Conservation (phyloP, 495 filamentous ascomycete genomes). For the Ascobolus immersus region DNA sequence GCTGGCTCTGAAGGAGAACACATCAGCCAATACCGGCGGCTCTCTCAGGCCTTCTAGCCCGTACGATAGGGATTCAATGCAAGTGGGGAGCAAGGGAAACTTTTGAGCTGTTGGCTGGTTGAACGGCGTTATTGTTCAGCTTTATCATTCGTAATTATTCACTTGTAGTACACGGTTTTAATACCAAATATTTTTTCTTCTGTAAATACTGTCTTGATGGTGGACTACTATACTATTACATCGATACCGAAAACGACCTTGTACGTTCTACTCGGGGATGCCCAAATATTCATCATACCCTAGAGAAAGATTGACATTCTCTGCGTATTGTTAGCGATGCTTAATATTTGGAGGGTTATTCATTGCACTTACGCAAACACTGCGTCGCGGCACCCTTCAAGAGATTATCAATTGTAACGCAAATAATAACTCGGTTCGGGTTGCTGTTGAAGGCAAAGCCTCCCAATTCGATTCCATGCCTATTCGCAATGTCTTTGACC, state of each 20-base stretch:
- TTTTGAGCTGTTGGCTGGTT: too few relatives aligned
- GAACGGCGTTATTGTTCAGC: too few relatives aligned
- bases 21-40: constrained; percentile 47
- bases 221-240: too few relatives aligned
- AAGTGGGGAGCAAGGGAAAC: too few relatives aligned
- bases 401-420: constrained; percentile 93
- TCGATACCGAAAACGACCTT: too few relatives aligned
- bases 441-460: constrained; percentile 74
- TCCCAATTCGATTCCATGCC: constrained; percentile 84
- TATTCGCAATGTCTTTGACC: constrained; percentile 71
- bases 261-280: too few relatives aligned
- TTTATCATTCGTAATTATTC: too few relatives aligned
- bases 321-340: constrained; percentile 18
- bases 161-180: too few relatives aligned
- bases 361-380: constrained; percentile 48
- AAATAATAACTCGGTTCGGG: constrained; percentile 78
- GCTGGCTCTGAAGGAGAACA: constrained; percentile 90
- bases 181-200: too few relatives aligned
- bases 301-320: constrained; percentile 92
- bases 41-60: too few relatives aligned
- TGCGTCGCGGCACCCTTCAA: constrained; percentile 93
- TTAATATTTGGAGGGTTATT: constrained; percentile 8
- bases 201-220: too few relatives aligned
- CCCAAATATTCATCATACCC: constrained; percentile 86
- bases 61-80: too few relatives aligned